Percentiles rank a stretch among this genome's conserved stretches.
Conservation (phyloP, 768 basidiomycete species). For the Nidularia pulvinata region DNA sequence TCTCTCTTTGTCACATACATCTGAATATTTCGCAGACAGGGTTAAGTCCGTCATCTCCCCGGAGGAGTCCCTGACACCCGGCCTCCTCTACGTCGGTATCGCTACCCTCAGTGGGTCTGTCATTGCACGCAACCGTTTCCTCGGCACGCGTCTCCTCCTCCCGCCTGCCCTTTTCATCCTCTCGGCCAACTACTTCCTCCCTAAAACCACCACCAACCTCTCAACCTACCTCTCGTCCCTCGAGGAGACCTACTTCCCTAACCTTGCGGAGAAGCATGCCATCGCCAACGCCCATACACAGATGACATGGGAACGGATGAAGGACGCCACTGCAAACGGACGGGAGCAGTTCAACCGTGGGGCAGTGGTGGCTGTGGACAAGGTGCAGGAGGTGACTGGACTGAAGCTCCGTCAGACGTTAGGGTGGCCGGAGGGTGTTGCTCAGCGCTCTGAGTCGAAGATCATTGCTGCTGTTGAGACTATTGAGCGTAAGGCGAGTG, state of each 20-base stretch:
- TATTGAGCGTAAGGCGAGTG: conserved; percentile 20
- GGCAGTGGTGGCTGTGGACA: conserved; percentile 45
- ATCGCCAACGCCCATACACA: conserved; percentile 57
- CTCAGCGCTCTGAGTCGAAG: conserved; percentile 13
- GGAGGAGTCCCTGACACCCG: conserved; percentile 84
- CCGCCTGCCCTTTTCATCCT: conserved; percentile 75
- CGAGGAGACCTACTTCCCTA: conserved; percentile 73
- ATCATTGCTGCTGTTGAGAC: conserved; percentile 18
- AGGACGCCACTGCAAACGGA: conserved; percentile 48
- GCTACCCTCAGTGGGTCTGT: conserved; percentile 89
- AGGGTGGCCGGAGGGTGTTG: conserved; percentile 31
- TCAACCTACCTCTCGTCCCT: conserved; percentile 62
- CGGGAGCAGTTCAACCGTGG: conserved; percentile 41
- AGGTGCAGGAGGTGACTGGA: conserved; percentile 70
- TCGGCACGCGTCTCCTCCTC: conserved; percentile 68
- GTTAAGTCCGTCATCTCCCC: conserved; percentile 82
- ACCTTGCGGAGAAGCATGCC: conserved; percentile 65
- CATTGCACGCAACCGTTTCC: conserved; percentile 72
- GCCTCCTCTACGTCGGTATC: conserved; percentile 88
- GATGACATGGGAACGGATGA: conserved; percentile 59
- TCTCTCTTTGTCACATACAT: background rate
- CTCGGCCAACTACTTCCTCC: conserved; percentile 85
- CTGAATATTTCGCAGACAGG: conserved; percentile 47
- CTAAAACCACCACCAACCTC: conserved; percentile 75
- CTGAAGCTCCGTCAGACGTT: conserved; percentile 66